Base-by-base conservation (phyloP, 202 grass and related monocot species). In the Zizania palustris region DNA sequence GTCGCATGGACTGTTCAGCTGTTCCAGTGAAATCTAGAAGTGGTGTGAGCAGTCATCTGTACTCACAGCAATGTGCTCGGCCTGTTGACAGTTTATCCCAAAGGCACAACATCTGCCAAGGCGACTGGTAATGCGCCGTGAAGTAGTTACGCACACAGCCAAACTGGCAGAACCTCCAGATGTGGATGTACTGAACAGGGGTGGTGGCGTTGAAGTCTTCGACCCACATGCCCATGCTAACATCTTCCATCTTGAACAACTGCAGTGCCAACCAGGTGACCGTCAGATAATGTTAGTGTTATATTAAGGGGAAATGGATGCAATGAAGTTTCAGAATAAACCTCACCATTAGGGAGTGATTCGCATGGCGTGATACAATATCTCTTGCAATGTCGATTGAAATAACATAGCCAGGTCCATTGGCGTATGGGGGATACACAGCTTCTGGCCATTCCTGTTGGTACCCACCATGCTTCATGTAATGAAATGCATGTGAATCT, bases 181-280 rank as follows among this genome's bases (percentile, higher is more conserved):
- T 93, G 77, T 93, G 94, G 1, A 90, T 62, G 75, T 97, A 97
- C 48, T 90, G 86, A 16, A 97, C 87, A 0, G 79, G 64, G 0
- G 15, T 54, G 2, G 87, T 94, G 7, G 73, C 21, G 49, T 98
- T 98, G 69, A 86, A 98, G 56, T 94, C 95, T 55, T 98, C 95
- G 0, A 98, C 89, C 95, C 95, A 95, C 91, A 98, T 95, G 33
- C 91, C 91, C 95, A 98, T 98, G 89, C 95, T 98, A 75, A 98
- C 91, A 21, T 98, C 95, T 85, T 98, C 95, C 95, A 98, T 98
- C 80, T 98, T 98, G 78, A 98, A 98, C 71, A 98, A 46, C 95
- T 95, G 84, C 33, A 53, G 85, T 92, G 84, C 20, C 6, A 68
- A 64, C 4, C 5, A 74, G 76, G 37, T 51, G 11, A 7, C 5